Conservation (phyloP, 2,329 filamentous ascomycete species). For the Lasiodiplodia theobromae region DNA sequence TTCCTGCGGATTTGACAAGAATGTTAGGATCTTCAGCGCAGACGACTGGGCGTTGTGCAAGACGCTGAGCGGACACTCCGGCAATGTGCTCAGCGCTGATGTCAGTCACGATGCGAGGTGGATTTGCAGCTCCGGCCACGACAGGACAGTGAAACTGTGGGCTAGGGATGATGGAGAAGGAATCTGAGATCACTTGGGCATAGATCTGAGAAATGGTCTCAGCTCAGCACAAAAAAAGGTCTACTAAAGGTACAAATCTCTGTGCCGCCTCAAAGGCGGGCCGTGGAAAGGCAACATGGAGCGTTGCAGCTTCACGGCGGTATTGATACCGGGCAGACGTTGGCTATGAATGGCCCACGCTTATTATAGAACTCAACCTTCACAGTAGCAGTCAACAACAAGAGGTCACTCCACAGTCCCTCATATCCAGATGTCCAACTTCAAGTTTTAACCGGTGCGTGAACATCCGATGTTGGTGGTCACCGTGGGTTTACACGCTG, state of each 20-base stretch:
- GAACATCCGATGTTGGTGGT: background rate
- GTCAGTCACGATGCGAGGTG: slow-evolving; percentile 84
- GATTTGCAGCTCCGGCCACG: slow-evolving; percentile 94
- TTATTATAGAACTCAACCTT: background rate
- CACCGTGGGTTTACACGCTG: background rate
- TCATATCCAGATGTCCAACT: background rate
- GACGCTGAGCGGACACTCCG: slow-evolving; percentile 86
- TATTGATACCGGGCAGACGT: background rate
- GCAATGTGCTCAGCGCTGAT: slow-evolving; percentile 90
- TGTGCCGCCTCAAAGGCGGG: background rate
- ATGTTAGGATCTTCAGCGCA: slow-evolving; percentile 93
- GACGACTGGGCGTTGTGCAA: slow-evolving; percentile 95
- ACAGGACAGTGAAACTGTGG: slow-evolving; percentile 96
- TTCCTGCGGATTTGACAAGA: slow-evolving; percentile 89
- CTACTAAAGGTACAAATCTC: background rate
- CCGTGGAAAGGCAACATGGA: background rate
- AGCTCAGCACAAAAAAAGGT: background rate
- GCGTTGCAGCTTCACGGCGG: background rate
- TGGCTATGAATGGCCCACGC: background rate
- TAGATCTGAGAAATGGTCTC: background rate
- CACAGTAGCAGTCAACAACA: background rate
- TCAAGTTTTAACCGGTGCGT: background rate
- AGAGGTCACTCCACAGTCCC: background rate
- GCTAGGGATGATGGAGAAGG: slow-evolving; percentile 77
- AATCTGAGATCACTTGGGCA: slow-evolving; percentile 28